Base-by-base conservation (phyloP, 208 protist species). In the Vickermania ingenoplastis region DNA sequence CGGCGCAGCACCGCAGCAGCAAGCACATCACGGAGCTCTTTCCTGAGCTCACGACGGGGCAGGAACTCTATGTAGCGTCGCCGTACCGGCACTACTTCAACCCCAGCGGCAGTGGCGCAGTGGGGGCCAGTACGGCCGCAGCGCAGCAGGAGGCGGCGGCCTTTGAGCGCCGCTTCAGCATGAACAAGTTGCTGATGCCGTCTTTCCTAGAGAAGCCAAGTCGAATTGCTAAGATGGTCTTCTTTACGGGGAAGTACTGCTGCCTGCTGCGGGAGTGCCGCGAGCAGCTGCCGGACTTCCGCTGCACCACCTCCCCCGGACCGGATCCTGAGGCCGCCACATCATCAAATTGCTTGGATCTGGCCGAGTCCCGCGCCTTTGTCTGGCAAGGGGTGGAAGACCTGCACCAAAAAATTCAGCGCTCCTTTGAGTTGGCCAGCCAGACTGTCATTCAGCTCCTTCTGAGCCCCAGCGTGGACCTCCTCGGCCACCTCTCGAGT, bases 201-300 rank as follows among this genome's bases (percentile, higher is more conserved):
- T 68, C 65, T 22, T 90, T 94, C 61, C 57, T 94, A 25, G 71
- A 63, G 52, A 67, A 61, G 31, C 79, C 75, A 4, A 67, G 66
- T n/a, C 71, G 76, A 22, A 71, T 89, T 7, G 79, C 81, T 1
- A 90, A 91, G 61, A 90, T 89, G 79, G 67, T 90, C 3, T 94
- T 86, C 61, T 91, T 85, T 41, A 69, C 87, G 4, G 87, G 87
- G 13, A 87, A 85, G 67, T 94, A 94, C 67, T 90, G 87, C 69
- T 91, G 83, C 48, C 71, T 94, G 4, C 61, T 94, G 59, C 79
- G 87, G n/a, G 87, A 94, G 75, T 90, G 72, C 70, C 69, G 70
- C 55, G 70, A 76, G 13, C 59, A 66, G 2, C 74, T 91, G 25
- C 82, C 86, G 5, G 41, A 50, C 13, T 87, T 88, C 73, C 74